Base-by-base conservation (phyloP, 805 yeast genomes). In the Wickerhamomyces alni region DNA sequence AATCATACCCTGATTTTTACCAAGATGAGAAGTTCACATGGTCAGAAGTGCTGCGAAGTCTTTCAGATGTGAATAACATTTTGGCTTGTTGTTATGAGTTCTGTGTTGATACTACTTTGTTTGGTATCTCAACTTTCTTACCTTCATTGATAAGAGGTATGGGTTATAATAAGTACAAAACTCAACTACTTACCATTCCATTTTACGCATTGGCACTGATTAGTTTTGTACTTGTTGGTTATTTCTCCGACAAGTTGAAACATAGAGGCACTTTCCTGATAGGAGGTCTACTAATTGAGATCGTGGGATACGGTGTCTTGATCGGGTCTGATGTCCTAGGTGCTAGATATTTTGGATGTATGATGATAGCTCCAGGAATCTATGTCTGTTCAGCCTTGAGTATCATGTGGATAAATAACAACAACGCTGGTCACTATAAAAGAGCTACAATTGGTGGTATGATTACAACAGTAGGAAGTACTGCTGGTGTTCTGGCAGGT, bases 181-280 rank as follows among this genome's bases (percentile, higher is more conserved):
- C 74, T 0, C 75, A 71, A 49, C 58, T 69, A 11, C 43, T 71
- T 57, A 62, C 74, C 0, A 68, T 69, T 17, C 75, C 75, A 8
- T 57, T 67, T 22, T 70, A 69, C 46, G 55, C 59, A 11, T 54
- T 58, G 17, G 67, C 69, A 2, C 52, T 64, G 5, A 40, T 60
- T 4, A 48, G 57, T 24, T 57, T 63, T 25, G 47, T 65, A 11
- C 33, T 46, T 8, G 62, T 57, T 24, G 63, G 62, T 2, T 61
- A 41, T 47, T 57, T 29, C 46, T 62, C 53, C 27, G 66, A 51
- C 54, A 61, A 41, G 46, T 52, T 37, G 38, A 57, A 30, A 42
- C 63, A 41, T 42, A 61, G 58, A 59, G 67, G 44, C 48, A 61
- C 64, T 2, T 65, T 65, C 44, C 54, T 65, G 28, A 41, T 63